Conservation (phyloP, 257 asterid genomes). For the Capsicum rhomboideum region DNA sequence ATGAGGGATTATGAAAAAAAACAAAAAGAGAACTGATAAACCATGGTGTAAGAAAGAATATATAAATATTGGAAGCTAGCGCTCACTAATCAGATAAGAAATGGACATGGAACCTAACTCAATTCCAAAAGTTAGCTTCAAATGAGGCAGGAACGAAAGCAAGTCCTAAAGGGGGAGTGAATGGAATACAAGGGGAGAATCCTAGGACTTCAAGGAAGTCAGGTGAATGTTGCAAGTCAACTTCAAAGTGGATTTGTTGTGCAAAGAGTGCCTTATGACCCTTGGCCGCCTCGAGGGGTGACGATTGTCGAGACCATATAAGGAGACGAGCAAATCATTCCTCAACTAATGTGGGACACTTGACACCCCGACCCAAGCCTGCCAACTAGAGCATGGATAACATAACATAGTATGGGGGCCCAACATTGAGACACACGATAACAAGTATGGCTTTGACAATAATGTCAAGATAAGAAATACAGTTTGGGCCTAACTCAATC, state of each 20-base stretch:
- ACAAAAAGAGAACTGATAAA: not conserved
- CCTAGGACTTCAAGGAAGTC: too few species aligned
- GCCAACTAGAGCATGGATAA: not conserved
- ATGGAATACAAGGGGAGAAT: too few species aligned
- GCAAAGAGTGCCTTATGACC: too few species aligned
- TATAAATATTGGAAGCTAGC: not conserved
- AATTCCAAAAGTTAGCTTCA: not conserved
- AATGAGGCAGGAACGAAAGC: too few species aligned
- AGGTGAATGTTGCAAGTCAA: too few species aligned
- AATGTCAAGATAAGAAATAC: not conserved
- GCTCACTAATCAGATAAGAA: not conserved
- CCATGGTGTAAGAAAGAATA: not conserved
- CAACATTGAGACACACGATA: not conserved
- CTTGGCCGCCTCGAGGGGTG: not conserved
- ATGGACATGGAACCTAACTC: not conserved
- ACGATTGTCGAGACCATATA: not conserved
- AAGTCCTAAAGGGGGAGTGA: too few species aligned
- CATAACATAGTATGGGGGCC: not conserved
- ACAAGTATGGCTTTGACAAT: not conserved
- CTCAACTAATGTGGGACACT: not conserved
- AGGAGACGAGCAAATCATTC: not conserved
- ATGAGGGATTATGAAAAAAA: not conserved
- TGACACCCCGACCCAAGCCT: not conserved
- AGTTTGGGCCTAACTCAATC: not conserved
- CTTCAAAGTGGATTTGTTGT: too few species aligned